These are phyloP conservation scores for Ogataea trehalophila DNA, from an alignment of 805 yeast species.

Conservation along the genomic window DNA sequence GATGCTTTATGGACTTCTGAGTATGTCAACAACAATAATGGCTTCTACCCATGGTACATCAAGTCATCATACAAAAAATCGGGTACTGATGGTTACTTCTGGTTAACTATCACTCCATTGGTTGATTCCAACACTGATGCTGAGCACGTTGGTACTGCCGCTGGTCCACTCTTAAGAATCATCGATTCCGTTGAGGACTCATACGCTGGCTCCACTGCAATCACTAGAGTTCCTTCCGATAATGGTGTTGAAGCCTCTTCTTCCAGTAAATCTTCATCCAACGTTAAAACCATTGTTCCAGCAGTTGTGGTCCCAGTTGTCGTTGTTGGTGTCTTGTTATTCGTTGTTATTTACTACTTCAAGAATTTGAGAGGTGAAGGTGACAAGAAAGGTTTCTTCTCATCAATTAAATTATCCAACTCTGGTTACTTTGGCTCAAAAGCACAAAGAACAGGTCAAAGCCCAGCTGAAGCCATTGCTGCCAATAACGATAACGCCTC, in stretches of 20 bases:
- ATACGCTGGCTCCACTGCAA: slow-evolving; percentile 27
- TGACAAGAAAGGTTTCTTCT: slow-evolving; percentile 14
- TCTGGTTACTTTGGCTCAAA: slow-evolving; percentile 10
- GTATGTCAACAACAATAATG: slow-evolving; percentile 33
- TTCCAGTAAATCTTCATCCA: slow-evolving; percentile 11
- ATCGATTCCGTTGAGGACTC: slow-evolving; percentile 21
- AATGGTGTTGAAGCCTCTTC: slow-evolving; percentile 24
- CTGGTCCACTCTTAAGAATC: slow-evolving; percentile 38
- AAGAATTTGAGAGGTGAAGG: slow-evolving; percentile 18
- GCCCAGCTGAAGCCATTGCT: slow-evolving; percentile 8
- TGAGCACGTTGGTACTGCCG: slow-evolving; percentile 32
- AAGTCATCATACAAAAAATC: slow-evolving; percentile 22
- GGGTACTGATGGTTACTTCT: slow-evolving; percentile 33
- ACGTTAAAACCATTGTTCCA: slow-evolving; percentile 34
- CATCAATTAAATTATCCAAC: slow-evolving; percentile 9
- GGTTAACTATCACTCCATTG: slow-evolving; percentile 35
- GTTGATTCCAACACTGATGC: slow-evolving; percentile 32
- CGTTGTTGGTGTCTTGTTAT: slow-evolving; percentile 26
- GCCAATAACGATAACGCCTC: slow-evolving; percentile 15
- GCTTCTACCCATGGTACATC: slow-evolving; percentile 35
- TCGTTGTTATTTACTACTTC: slow-evolving; percentile 30
- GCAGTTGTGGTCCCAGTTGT: slow-evolving; percentile 41
- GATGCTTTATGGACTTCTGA: slow-evolving; percentile 31
- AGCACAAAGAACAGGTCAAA: slow-evolving; percentile 9
- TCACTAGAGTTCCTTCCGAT: slow-evolving; percentile 38